These are phyloP conservation scores for Pseudomassariella vexata DNA, from an alignment of 2,329 filamentous ascomycete species.

Conservation along the genomic window DNA sequence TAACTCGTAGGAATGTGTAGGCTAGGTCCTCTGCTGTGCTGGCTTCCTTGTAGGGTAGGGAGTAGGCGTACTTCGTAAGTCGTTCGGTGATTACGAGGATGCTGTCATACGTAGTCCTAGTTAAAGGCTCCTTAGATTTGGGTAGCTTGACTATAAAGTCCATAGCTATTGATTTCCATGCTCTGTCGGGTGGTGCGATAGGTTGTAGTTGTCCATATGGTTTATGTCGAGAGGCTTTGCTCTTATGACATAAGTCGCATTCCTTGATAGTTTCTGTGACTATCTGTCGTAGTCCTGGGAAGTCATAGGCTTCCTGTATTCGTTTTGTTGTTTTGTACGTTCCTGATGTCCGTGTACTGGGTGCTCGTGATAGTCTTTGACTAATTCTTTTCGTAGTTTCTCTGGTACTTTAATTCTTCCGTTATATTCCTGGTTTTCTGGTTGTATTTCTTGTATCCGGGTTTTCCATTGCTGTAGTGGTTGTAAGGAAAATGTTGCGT, in stretches of 20 bases:
- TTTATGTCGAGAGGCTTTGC: not conserved
- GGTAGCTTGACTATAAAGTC: constrained; percentile 1
- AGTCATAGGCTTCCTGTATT: too few species aligned
- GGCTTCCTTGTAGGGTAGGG: too few species aligned
- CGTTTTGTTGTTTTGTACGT: not conserved
- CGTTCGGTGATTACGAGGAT: too few species aligned
- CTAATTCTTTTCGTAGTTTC: not conserved
- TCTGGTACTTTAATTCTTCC: not conserved
- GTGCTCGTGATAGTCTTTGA: constrained; percentile 1
- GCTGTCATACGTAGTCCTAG: not conserved
- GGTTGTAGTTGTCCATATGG: not conserved
- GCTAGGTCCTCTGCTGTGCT: too few species aligned
- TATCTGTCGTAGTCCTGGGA: too few species aligned
- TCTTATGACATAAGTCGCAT: not conserved
- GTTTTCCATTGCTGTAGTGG: too few species aligned
- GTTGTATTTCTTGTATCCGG: too few species aligned
- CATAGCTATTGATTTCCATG: not conserved
- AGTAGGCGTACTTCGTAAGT: too few species aligned
- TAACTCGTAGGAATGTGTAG: too few species aligned
- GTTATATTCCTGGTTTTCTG: too few species aligned
- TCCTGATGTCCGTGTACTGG: not conserved
- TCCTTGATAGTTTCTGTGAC: not conserved
- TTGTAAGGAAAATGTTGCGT: not conserved
- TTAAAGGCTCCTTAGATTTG: not conserved
- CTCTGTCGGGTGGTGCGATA: constrained; percentile 1